A percentile compares a stretch with the other conserved stretches of the same genome.
Conservation (phyloP, 148 eudicot species). For the Beta vulgaris region DNA sequence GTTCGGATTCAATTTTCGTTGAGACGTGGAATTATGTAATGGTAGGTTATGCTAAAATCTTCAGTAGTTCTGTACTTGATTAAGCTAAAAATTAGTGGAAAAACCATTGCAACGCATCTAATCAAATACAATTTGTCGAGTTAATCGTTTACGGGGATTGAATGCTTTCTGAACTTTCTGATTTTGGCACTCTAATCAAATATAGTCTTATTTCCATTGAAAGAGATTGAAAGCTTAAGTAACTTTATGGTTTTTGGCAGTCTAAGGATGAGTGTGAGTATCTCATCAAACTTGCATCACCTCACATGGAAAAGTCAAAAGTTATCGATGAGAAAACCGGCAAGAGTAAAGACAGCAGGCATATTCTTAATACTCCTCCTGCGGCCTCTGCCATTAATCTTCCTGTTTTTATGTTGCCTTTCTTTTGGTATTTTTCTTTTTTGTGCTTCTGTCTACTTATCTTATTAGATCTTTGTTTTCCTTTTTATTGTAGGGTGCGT, state of each 20-base stretch:
- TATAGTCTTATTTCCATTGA: not conserved
- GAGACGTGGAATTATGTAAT: not conserved
- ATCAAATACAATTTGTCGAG: not conserved
- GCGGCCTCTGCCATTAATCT: too few relatives aligned
- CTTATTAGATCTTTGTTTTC: slow-evolving; percentile 1
- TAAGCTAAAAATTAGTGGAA: not conserved
- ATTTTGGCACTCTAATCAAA: not conserved
- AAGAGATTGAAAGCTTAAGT: slow-evolving; percentile 3
- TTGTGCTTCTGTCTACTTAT: not conserved
- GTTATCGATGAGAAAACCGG: slow-evolving; percentile 87
- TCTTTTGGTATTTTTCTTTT: slow-evolving; percentile 2
- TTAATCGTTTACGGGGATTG: not conserved
- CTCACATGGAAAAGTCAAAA: slow-evolving; percentile 79
- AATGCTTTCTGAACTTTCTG: not conserved
- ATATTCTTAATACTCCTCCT: slow-evolving; percentile 11
- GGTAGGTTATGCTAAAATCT: not conserved
- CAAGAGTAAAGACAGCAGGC: slow-evolving; percentile 83
- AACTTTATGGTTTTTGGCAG: slow-evolving; percentile 38
- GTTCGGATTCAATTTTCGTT: not conserved
- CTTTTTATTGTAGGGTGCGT: slow-evolving; percentile 61
- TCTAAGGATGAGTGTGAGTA: slow-evolving; percentile 83
- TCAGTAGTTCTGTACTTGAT: not conserved
- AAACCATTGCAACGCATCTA: not conserved
- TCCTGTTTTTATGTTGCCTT: not conserved
- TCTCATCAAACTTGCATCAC: slow-evolving; percentile 78